Evolutionary conservation across 208 protist genomes (phyloP).

Genomic region (Crithidia expoeki): DNA sequence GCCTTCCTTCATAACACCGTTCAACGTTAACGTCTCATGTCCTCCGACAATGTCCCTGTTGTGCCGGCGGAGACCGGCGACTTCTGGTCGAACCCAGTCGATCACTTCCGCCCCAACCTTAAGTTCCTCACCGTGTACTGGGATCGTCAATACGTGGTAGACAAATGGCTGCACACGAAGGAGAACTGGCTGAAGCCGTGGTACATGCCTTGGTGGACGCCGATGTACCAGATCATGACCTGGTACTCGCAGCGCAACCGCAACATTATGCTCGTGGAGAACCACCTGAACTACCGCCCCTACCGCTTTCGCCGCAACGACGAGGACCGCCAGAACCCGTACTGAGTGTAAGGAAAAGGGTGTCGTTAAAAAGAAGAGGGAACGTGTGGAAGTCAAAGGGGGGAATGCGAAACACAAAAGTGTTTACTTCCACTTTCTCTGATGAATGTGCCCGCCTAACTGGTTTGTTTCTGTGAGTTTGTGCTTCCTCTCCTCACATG

Average conservation of each 20-base stretch:
- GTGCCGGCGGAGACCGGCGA: slow-evolving; percentile 44
- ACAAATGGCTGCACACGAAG: slow-evolving; percentile 83
- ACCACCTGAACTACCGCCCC: slow-evolving; percentile 91
- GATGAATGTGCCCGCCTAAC: background rate
- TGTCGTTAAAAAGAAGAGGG: slow-evolving; percentile 4
- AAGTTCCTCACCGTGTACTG: slow-evolving; percentile 89
- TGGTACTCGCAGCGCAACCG: slow-evolving; percentile 89
- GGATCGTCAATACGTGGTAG: slow-evolving; percentile 81
- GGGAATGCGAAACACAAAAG: background rate
- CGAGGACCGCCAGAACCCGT: slow-evolving; percentile 90
- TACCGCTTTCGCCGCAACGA: slow-evolving; percentile 91
- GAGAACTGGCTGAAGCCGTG: slow-evolving; percentile 79
- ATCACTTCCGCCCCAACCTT: slow-evolving; percentile 91
- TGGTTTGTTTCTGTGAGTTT: background rate
- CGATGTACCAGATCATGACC: slow-evolving; percentile 80
- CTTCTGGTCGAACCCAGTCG: slow-evolving; percentile 90
- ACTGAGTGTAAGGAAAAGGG: slow-evolving; percentile 49
- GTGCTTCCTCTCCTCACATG: background rate
- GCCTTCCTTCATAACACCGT: too few relatives aligned
- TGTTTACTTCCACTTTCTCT: background rate
- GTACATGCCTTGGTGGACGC: slow-evolving; percentile 90
- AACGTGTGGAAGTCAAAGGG: slow-evolving; percentile 9
- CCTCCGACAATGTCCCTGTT: slow-evolving; percentile 34
- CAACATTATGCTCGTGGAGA: slow-evolving; percentile 90
- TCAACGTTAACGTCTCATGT: too few relatives aligned